phyloP scores from a whole-genome alignment of 352 stramenopile species.

The Globisporangium lucens region DNA sequence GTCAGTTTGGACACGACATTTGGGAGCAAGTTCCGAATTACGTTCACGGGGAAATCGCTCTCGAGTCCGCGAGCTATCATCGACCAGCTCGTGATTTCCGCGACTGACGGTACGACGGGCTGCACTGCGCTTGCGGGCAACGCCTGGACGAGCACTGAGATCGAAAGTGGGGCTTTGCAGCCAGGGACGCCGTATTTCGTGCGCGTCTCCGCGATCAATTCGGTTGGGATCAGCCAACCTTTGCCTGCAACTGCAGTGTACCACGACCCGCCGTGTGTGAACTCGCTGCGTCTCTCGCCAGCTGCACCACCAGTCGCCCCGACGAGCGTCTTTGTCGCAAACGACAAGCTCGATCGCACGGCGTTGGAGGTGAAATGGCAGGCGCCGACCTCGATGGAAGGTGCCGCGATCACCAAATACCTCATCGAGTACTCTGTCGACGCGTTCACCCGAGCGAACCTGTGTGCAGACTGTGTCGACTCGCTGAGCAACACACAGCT shows the following conservation, averaged over 20 bases:
- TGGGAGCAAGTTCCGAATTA: slow-evolving; percentile 77
- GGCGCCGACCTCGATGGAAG: slow-evolving; percentile 55
- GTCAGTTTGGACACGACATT: slow-evolving; percentile 59
- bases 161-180: slow-evolving; percentile 78
- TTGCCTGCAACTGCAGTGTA: slow-evolving; percentile 39
- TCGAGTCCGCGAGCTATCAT: slow-evolving; percentile 20
- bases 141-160: slow-evolving; percentile 60
- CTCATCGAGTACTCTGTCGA: slow-evolving; percentile 84
- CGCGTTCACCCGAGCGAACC: slow-evolving; percentile 30
- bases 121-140: slow-evolving; percentile 51
- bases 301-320: slow-evolving; percentile 72
- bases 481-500: slow-evolving; percentile 31
- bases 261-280: slow-evolving; percentile 51
- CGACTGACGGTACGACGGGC: slow-evolving; percentile 50
- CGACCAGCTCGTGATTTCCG: slow-evolving; percentile 41
- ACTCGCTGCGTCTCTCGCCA: slow-evolving; percentile 40
- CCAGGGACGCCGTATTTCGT: slow-evolving; percentile 89
- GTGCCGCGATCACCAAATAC: slow-evolving; percentile 64
- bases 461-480: slow-evolving; percentile 54
- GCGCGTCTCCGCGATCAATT: slow-evolving; percentile 87
- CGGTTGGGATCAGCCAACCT: slow-evolving; percentile 66
- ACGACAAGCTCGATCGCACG: slow-evolving; percentile 68
- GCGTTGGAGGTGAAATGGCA: slow-evolving; percentile 88
- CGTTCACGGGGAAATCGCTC: slow-evolving; percentile 79
- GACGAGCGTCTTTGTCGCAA: slow-evolving; percentile 75